phyloP scores from a whole-genome alignment of 805 yeast species.

The Barnettozyma sp. region DNA sequence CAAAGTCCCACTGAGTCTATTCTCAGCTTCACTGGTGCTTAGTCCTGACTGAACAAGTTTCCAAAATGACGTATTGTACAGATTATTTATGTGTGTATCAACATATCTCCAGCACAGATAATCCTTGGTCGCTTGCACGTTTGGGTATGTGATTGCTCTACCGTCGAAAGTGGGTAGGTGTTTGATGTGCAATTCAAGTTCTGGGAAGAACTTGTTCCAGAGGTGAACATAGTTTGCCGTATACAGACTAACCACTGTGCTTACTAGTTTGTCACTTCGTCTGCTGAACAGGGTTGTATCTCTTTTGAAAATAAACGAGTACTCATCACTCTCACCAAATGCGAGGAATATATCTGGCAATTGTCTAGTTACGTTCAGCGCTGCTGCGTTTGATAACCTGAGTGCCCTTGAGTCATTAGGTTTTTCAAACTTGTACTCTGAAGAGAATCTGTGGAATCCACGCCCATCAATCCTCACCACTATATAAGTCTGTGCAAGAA shows the following conservation, averaged over 20 bases:
- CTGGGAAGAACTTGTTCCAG: conserved; percentile 56
- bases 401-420: conserved; percentile 84
- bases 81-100: conserved; percentile 91
- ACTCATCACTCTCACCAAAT: conserved; percentile 95
- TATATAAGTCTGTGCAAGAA: conserved; percentile 76
- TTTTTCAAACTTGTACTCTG: conserved; percentile 65
- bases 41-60: conserved; percentile 66
- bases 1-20: conserved; percentile 65
- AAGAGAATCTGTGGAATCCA: conserved; percentile 84
- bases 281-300: conserved; percentile 71
- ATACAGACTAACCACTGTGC: conserved; percentile 77
- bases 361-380: conserved; percentile 51
- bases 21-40: conserved; percentile 77
- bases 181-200: conserved; percentile 37
- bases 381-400: conserved; percentile 75
- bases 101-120: conserved; percentile 94
- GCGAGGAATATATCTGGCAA: conserved; percentile 74
- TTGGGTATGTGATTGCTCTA: conserved; percentile 83
- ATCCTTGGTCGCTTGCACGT: conserved; percentile 52
- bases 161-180: conserved; percentile 87
- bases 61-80: conserved; percentile 95
- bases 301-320: conserved; percentile 66
- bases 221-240: conserved; percentile 65
- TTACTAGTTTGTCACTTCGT: conserved; percentile 69
- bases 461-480: conserved; percentile 89